Percentiles rank a stretch among this genome's conserved stretches.
Conservation (phyloP, 345 rosid genomes). For the Nasturtium officinale region DNA sequence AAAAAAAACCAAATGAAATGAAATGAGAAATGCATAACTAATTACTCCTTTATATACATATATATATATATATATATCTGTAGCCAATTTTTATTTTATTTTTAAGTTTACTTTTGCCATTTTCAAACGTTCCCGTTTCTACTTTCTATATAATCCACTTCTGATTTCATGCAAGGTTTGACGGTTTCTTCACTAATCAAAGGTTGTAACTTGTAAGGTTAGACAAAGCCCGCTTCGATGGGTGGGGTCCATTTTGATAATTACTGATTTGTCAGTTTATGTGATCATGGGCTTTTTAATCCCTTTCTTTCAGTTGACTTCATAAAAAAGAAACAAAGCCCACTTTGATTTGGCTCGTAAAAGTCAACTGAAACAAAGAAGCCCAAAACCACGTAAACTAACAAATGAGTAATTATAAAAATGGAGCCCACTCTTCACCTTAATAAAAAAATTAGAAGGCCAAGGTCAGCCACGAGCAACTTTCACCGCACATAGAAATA, state of each 20-base stretch:
- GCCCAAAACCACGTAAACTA: not conserved
- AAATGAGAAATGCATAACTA: no score
- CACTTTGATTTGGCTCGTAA: not conserved
- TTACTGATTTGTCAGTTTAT: not conserved
- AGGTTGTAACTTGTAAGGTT: no score
- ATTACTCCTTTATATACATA: no score
- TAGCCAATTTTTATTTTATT: no score
- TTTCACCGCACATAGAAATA: constrained; percentile 14
- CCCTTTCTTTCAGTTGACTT: not conserved
- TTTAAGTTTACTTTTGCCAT: no score
- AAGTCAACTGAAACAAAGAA: not conserved
- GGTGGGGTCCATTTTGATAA: constrained; percentile 2
- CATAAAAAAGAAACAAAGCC: not conserved
- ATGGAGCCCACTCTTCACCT: not conserved
- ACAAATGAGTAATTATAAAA: not conserved
- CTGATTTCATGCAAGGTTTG: no score
- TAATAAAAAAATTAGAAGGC: not conserved
- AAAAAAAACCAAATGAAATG: no score
- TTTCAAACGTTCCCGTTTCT: no score
- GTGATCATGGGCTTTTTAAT: constrained; percentile 12
- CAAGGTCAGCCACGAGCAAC: constrained; percentile 46
- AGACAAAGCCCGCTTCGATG: no score
- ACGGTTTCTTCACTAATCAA: no score
- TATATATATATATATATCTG: no score
- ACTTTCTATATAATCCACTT: no score